Evolutionary conservation across 2,329 filamentous ascomycete genomes (phyloP), one percentile per base, ranked within the genome.

Genomic region (Onygenales sp.): DNA sequence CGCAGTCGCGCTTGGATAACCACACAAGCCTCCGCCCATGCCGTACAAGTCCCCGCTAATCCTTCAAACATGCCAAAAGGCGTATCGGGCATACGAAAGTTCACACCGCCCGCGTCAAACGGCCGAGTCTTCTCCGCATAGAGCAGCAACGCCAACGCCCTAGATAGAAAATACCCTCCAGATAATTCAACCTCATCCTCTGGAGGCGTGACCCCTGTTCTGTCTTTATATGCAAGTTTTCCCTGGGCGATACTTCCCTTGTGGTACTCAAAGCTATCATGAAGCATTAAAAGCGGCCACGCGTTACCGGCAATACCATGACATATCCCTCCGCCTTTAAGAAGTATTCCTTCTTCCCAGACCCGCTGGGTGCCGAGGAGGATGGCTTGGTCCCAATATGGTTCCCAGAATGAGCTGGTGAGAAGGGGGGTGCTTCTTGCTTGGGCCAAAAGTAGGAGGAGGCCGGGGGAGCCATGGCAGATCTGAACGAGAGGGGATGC

Each of bases 231-330:
- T 6, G 54, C 56, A n/a, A 47, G 45, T 46, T 58, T 63, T 6
- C 64, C 62, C 7, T 52, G 55, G 2, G 61, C 49, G 6, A 64
- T 58, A 7, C 48, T 52, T 3, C 60, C 54, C 0, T 56, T 44
- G 10, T 64, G 59, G 44, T 70, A 69, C 37, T 71, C 67, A 39
- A 66, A 68, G n/a, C 54, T 55, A 49, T 70, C 62, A 53, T 72
- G 65, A 5, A 72, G 57, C 21, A 67, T 54, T 0, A 73, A 57
- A 50, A 70, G 57, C 9, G 70, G 61, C 69, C 68, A 73, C 33
- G 66, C 68, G 54, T 73, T 74, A 9, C 71, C 71, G 2, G 69
- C 58, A 34, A 72, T 65, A 0, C 71, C 71, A 49, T 73, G 71
- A 48, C 71, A 74, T 4, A 73, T 42, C 27, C 69, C 64, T 0